These are phyloP conservation scores for Erysimum cheiranthoides DNA, from an alignment of 345 rosid species.

Conservation along the genomic window DNA sequence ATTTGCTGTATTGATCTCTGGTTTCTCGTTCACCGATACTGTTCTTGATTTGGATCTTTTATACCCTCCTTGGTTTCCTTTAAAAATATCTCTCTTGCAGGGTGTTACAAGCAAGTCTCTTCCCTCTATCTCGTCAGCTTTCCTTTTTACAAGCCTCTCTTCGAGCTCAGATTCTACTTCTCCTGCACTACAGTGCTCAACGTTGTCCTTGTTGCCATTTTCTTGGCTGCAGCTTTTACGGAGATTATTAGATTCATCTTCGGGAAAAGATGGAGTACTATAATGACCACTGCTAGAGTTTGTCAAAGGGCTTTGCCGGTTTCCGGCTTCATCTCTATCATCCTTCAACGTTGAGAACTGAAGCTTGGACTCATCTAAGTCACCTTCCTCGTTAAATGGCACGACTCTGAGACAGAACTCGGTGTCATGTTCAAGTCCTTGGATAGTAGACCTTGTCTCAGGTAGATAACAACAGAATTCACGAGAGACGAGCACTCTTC, in stretches of 20 bases:
- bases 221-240: conserved; percentile 50
- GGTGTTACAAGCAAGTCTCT: conserved; percentile 80
- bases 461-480: conserved; percentile 62
- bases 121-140: conserved; percentile 54
- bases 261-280: conserved; percentile 81
- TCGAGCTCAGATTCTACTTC: conserved; percentile 43
- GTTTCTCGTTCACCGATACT: conserved; percentile 58
- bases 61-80: conserved; percentile 59
- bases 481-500: conserved; percentile 60
- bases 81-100: conserved; percentile 58
- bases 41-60: conserved; percentile 52
- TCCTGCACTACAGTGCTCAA: conserved; percentile 33
- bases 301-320: conserved; percentile 68
- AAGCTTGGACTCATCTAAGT: conserved; percentile 61
- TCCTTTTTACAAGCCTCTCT: conserved; percentile 44
- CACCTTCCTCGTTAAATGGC: conserved; percentile 52
- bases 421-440: conserved; percentile 65
- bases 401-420: conserved; percentile 69
- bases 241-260: conserved; percentile 78
- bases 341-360: conserved; percentile 52
- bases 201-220: conserved; percentile 34
- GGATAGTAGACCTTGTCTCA: conserved; percentile 60
- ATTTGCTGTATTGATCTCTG: conserved; percentile 49
- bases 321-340: conserved; percentile 48
- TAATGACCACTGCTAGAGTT: conserved; percentile 75